These are phyloP conservation scores for Alternaria solani DNA, from an alignment of 2,329 filamentous ascomycete species.

Conservation along the genomic window DNA sequence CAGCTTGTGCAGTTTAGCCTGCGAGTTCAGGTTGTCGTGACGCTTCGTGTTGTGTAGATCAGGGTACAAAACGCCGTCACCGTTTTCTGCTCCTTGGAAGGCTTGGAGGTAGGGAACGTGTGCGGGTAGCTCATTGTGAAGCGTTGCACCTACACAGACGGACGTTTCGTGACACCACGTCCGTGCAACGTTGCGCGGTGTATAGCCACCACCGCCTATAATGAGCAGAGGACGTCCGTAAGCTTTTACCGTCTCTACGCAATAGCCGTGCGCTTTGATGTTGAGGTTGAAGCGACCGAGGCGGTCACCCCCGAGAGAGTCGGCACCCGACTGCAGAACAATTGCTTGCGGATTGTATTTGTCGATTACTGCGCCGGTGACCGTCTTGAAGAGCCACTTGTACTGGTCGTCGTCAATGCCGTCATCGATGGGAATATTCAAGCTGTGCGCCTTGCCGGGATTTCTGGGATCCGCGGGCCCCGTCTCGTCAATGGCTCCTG, in stretches of 20 bases:
- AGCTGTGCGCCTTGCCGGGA: slow-evolving; percentile 83
- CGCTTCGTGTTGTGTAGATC: slow-evolving; percentile 79
- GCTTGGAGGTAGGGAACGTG: slow-evolving; percentile 87
- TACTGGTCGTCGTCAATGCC: slow-evolving; percentile 94
- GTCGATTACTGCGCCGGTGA: slow-evolving; percentile 80
- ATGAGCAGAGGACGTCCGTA: slow-evolving; percentile 83
- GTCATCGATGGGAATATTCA: slow-evolving; percentile 90
- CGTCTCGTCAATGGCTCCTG: slow-evolving; percentile 84
- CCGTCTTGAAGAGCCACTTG: slow-evolving; percentile 79
- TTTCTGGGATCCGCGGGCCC: slow-evolving; percentile 85
- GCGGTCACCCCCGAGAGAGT: slow-evolving; percentile 91
- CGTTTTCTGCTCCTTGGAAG: slow-evolving; percentile 80
- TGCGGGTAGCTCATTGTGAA: slow-evolving; percentile 76
- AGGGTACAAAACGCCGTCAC: slow-evolving; percentile 76
- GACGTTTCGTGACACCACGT: slow-evolving; percentile 98
- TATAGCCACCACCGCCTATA: slow-evolving; percentile 95
- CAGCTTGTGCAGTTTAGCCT: slow-evolving; percentile 77
- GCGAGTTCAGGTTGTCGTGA: slow-evolving; percentile 79
- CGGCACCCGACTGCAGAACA: slow-evolving; percentile 93
- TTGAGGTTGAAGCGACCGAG: slow-evolving; percentile 97
- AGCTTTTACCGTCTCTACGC: slow-evolving; percentile 86
- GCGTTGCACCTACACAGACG: slow-evolving; percentile 79
- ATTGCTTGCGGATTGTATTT: slow-evolving; percentile 90
- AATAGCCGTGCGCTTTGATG: slow-evolving; percentile 91
- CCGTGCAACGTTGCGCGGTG: slow-evolving; percentile 92